Base-by-base conservation (phyloP, 73 alveolate species). In the Breviolum minutum region DNA sequence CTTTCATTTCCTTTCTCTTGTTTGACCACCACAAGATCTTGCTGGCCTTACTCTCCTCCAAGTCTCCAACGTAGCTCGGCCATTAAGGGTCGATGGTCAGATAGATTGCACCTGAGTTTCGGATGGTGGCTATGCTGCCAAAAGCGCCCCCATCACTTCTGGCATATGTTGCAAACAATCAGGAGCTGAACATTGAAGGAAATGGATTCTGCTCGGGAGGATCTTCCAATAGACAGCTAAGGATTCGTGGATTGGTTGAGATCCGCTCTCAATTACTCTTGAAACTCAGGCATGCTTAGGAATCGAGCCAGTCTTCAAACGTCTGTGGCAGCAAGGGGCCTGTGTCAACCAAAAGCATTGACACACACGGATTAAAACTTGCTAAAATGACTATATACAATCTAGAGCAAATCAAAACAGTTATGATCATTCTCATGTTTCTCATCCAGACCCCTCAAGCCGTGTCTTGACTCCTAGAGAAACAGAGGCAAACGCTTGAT, bases 41-140 rank as follows among this genome's bases (percentile, higher is more conserved):
- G 12, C 26, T 16, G 81, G 81, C 81, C 26, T 16, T 17, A 74
- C 16, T 76, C 85, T 76, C 24, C 62, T 76, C 62, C 88, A 40
- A 6, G 9, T 80, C 17, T 80, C 95, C 95, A 88, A 48, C 71
- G 29, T 24, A 88, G 95, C 22, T 88, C 54, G 13, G 95, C 79
- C 71, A 88, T 16, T 48, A 88, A 22, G 10, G 95, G 95, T 7
- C 95, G 95, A 77, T 88, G 86, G 60, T 88, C 95, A 10, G 95
- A 88, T 29, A 88, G 85, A 61, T 88, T 71, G 85, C 95, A 88
- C 95, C 95, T 88, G n/a, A 22, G 17, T 40, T 40, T 40, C 54
- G 54, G 54, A 40, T 40, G 54, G 54, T 40, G 54, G 54, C 54
- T 0, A 22, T 2, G 17, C 77, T 11, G 74, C 17, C n/a, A n/a